phyloP scores from a whole-genome alignment of 352 stramenopile species.

The Phytophthora pseudosyringae region DNA sequence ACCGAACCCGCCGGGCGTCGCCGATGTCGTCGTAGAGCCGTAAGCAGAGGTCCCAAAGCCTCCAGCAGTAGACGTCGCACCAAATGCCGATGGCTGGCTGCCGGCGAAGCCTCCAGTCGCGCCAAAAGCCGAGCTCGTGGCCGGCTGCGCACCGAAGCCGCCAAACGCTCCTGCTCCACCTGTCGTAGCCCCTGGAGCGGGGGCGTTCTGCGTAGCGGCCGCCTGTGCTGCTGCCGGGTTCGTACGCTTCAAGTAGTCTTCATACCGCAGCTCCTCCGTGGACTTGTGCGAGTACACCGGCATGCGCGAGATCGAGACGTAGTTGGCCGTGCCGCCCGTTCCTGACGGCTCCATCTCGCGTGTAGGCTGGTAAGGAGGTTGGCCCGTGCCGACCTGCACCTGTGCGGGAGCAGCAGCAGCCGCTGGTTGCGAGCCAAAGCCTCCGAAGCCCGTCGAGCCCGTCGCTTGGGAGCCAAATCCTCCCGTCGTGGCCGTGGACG shows the following conservation, averaged over 20 bases:
- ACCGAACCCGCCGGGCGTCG: constrained; percentile 45
- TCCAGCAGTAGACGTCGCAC: constrained; percentile 36
- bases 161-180: constrained; percentile 54
- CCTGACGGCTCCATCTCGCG: constrained; percentile 69
- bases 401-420: constrained; percentile 24
- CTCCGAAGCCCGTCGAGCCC: constrained; percentile 39
- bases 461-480: constrained; percentile 56
- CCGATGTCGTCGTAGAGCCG: constrained; percentile 31
- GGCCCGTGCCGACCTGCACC: constrained; percentile 74
- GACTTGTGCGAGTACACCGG: constrained; percentile 77
- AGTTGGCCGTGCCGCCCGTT: constrained; percentile 62
- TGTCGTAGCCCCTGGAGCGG: constrained; percentile 37
- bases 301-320: constrained; percentile 77
- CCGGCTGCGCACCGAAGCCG: constrained; percentile 39
- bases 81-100: constrained; percentile 45
- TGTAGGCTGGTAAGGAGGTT: constrained; percentile 71
- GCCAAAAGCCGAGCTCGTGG: constrained; percentile 52
- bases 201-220: constrained; percentile 50
- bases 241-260: constrained; percentile 83
- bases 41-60: constrained; percentile 49
- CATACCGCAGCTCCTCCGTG: constrained; percentile 73
- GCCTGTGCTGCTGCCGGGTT: constrained; percentile 61
- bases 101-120: constrained; percentile 42
- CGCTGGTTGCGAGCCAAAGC: constrained; percentile 46
- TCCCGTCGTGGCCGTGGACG: constrained; percentile 40